These are phyloP conservation scores for Podospora australis DNA, from an alignment of 495 filamentous ascomycete species.

Conservation along the genomic window DNA sequence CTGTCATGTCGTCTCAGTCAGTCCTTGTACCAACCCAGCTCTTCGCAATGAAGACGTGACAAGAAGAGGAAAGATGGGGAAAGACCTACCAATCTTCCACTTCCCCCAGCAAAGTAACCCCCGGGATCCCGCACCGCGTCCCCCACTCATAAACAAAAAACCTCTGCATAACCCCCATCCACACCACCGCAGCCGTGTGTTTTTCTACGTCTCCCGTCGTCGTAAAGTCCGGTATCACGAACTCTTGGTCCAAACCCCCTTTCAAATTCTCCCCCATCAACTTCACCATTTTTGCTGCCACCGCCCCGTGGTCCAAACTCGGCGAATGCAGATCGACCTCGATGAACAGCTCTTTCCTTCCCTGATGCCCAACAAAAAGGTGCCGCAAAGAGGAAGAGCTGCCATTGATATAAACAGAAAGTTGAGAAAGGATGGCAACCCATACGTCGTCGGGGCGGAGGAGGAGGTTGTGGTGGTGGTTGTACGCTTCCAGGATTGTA, in stretches of 20 bases:
- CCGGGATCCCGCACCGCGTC: constrained; percentile 31
- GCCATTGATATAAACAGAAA: constrained; percentile 46
- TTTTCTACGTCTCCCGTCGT: constrained; percentile 28
- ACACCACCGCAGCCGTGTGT: constrained; percentile 19
- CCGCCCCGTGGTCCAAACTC: constrained; percentile 37
- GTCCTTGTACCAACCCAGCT: no score
- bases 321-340: not conserved
- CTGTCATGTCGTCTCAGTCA: no score
- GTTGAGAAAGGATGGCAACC: constrained; percentile 51
- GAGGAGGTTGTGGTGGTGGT: constrained; percentile 46
- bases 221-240: constrained; percentile 29
- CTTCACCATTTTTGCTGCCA: constrained; percentile 36
- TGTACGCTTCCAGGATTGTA: constrained; percentile 45
- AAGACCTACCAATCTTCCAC: constrained; percentile 26
- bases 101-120: constrained; percentile 31
- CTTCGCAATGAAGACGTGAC: no score
- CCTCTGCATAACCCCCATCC: constrained; percentile 28
- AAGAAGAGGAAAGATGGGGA: no score
- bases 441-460: constrained; percentile 59
- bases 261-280: no score
- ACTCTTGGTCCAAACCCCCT: constrained; percentile 17
- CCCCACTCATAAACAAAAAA: constrained; percentile 21
- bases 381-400: constrained; percentile 40
- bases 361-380: constrained; percentile 39
- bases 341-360: constrained; percentile 13